Base-by-base conservation (phyloP, 352 stramenopile genomes). In the Phytophthora tentaculata region DNA sequence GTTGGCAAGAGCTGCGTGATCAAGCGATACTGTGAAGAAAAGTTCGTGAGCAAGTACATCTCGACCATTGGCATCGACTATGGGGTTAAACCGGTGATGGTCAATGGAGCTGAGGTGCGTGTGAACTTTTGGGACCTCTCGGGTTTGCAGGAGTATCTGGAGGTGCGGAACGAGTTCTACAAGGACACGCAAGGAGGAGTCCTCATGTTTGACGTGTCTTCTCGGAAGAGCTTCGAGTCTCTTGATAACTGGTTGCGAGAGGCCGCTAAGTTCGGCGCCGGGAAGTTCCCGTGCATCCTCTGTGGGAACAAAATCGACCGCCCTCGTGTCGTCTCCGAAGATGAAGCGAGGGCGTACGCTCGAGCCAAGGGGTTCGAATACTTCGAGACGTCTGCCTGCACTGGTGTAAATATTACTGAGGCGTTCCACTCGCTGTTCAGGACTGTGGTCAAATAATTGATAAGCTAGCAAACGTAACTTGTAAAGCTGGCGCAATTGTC, bases 111-210 rank as follows among this genome's bases (percentile, higher is more conserved):
- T 16, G 77, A 94, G 60, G 89, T 95, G 56, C 85, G 88, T 19
- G 85, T 98, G n/a, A 98, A 97, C 79, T 98, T 98, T 64, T 98
- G 94, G 93, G 94, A 98, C 53, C 78, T 98, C 16, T 96, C 81
- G 20, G 96, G 95, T 0, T 79, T 94, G 63, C 44, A 16, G 28
- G 28, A 32, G 28, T 32, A 32, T 8, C 28, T 32, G 28, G 28
- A 98, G 56, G 95, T 98, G 24, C 82, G 96, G 26, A 99, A 99
- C 70, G 96, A 99, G 80, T 98, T 99, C 65, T 98, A 98, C 82
- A 98, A 97, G 66, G 94, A 98, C 78, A 96, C 93, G 2, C 78
- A 94, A 67, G 84, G 84, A 51, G 85, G 71, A 0, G 71, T 92
- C 26, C 75, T 94, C 41, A 85, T 89, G 69, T 96, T 92, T 65